Percentiles rank a stretch among this genome's conserved stretches.
phyloP scores from a whole-genome alignment of 805 yeast genomes.

The Ogataea dorogensis region DNA sequence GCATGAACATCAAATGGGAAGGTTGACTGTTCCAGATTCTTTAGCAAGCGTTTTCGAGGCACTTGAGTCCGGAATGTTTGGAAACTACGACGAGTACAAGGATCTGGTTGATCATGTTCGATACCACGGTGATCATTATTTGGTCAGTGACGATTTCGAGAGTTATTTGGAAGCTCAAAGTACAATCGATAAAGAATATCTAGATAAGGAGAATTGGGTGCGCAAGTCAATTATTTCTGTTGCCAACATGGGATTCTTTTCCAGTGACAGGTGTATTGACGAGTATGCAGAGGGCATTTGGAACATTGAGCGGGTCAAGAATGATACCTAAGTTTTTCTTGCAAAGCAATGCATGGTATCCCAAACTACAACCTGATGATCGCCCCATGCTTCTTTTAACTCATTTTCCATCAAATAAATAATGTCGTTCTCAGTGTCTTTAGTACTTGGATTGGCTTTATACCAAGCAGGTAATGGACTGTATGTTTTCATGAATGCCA shows the following conservation, averaged over 20 bases:
- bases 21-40: conserved; percentile 56
- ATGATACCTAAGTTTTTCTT: conserved; percentile 20
- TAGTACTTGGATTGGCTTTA: conserved; percentile 13
- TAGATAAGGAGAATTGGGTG: conserved; percentile 66
- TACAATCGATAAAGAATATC: conserved; percentile 69
- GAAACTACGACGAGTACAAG: conserved; percentile 62
- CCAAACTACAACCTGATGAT: conserved; percentile 47
- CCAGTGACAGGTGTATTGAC: conserved; percentile 85
- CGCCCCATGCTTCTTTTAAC: conserved; percentile 36
- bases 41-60: conserved; percentile 62
- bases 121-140: conserved; percentile 78
- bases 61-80: conserved; percentile 70
- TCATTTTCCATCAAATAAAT: conserved; percentile 22
- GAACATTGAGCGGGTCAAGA: conserved; percentile 79
- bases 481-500: conserved; percentile 25
- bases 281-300: conserved; percentile 92
- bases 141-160: conserved; percentile 87
- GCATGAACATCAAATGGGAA: conserved; percentile 65
- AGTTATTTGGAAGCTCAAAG: conserved; percentile 80
- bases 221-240: conserved; percentile 75
- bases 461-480: conserved; percentile 30
- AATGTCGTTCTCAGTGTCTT: conserved; percentile 22
- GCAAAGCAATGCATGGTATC: conserved; percentile 56
- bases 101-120: conserved; percentile 67
- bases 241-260: conserved; percentile 91